phyloP scores from a whole-genome alignment of 176 grass and related monocot species.

The Musa troglodytarum region DNA sequence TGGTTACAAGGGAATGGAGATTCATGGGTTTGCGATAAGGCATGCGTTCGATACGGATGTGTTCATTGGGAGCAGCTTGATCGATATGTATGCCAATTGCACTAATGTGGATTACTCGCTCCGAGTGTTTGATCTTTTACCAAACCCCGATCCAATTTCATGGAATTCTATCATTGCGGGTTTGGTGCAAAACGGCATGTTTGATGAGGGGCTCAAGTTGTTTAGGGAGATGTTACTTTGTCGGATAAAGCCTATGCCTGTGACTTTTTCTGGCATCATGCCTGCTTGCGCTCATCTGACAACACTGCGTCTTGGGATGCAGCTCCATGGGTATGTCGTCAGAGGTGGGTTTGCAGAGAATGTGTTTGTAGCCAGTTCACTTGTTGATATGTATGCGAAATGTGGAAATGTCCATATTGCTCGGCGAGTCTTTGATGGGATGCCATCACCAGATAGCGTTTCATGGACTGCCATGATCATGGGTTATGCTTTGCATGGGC shows the following conservation, averaged over 20 bases:
- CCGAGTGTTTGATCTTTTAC: conserved; percentile 38
- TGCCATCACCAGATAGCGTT: conserved; percentile 40
- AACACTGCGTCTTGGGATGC: conserved; percentile 45
- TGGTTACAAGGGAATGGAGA: conserved; percentile 44
- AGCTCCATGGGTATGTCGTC: conserved; percentile 45
- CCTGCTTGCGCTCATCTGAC: conserved; percentile 44
- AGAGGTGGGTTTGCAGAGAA: conserved; percentile 31
- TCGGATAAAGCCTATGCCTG: conserved; percentile 35
- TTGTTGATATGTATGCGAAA: conserved; percentile 73
- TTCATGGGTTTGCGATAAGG: conserved; percentile 46
- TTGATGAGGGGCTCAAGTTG: conserved; percentile 45
- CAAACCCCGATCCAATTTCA: conserved; percentile 30
- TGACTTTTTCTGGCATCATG: conserved; percentile 56
- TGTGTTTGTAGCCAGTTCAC: conserved; percentile 49
- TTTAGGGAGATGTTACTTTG: conserved; percentile 40
- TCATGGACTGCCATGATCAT: conserved; percentile 71
- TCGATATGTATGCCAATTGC: conserved; percentile 63
- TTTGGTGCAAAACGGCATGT: conserved; percentile 46
- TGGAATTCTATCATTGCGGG: conserved; percentile 62
- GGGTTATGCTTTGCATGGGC: conserved; percentile 68
- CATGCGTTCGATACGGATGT: conserved; percentile 35
- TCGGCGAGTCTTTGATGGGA: conserved; percentile 36
- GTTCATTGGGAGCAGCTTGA: conserved; percentile 56
- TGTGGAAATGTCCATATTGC: conserved; percentile 45
- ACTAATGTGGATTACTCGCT: conserved; percentile 32